Base-by-base conservation (phyloP, 2,329 filamentous ascomycete species). In the Colletotrichum truncatum region DNA sequence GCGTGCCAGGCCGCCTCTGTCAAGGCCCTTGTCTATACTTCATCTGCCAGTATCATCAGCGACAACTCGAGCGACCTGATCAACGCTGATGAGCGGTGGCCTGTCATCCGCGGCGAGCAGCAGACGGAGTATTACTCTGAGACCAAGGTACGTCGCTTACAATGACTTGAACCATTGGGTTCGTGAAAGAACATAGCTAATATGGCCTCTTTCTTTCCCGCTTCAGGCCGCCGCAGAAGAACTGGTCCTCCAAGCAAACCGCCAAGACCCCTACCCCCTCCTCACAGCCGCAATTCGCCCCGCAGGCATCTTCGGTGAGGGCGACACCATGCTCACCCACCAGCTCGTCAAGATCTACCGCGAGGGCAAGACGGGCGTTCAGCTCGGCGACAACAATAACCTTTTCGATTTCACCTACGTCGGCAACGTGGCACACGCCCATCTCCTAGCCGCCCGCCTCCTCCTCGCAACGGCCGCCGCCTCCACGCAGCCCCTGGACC, bases 271-370 rank as follows among this genome's bases (percentile, higher is more conserved):
- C 59, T 81, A 83, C 54, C 81, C 81, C 43, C 83, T 93, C 9
- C 83, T 93, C 6, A 97, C 94, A n/a, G 87, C 87, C 73, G 85
- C 94, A 28, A 86, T 98, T 69, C 92, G 96, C 14, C 93, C 94
- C 6, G 91, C 93, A 11, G 93, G 93, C 70, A 97, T 98, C 77
- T 93, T 97, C 74, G 95, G 95, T 72, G 93, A 96, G 74, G 93
- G 93, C 72, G 96, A 99, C 80, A 87, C 88, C 56, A 91, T 94
- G 74, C 79, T 90, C 12, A 88, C 95, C 32, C 87, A 90, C 68
- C 88, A 91, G 70, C 86, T 98, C 68, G 83, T 97, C 73, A 86
- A 89, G 67, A 88, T 92, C 71, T 91, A 91, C 75, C 83, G 85
- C 64, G 84, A 87, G 67, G 84, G 87, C 72, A 89, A 92, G 69